These are phyloP conservation scores for Alternaria longipes DNA, from an alignment of 2,329 filamentous ascomycete genomes.

Conservation along the genomic window DNA sequence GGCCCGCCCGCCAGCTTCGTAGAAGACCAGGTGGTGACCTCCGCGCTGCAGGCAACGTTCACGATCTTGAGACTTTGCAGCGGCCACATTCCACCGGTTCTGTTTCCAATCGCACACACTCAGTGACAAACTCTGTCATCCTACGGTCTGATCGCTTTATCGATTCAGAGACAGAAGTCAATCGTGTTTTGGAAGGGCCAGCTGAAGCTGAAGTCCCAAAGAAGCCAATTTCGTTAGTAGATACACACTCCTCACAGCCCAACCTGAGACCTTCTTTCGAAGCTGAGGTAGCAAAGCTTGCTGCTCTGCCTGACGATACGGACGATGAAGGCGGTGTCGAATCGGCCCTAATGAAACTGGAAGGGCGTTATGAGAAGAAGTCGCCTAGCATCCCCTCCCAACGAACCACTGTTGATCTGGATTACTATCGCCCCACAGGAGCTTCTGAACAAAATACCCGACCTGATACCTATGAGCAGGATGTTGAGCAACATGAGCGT, in stretches of 20 bases:
- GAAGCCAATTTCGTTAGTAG: slow-evolving; percentile 54
- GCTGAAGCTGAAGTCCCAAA: slow-evolving; percentile 25
- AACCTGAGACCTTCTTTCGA: slow-evolving; percentile 78
- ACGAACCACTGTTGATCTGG: slow-evolving; percentile 29
- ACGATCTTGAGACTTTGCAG: slow-evolving; percentile 54
- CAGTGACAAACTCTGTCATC: slow-evolving; percentile 51
- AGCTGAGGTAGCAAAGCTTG: slow-evolving; percentile 84
- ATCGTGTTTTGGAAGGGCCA: slow-evolving; percentile 17
- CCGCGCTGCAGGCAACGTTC: slow-evolving; percentile 56
- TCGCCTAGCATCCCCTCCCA: slow-evolving; percentile 39
- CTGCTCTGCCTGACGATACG: slow-evolving; percentile 86
- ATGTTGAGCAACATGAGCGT: slow-evolving; percentile 31
- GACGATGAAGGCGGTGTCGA: slow-evolving; percentile 83
- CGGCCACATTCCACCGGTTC: slow-evolving; percentile 60
- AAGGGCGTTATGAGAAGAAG: slow-evolving; percentile 78
- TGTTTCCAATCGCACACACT: slow-evolving; percentile 56
- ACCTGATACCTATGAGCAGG: slow-evolving; percentile 30
- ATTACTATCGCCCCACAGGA: slow-evolving; percentile 35
- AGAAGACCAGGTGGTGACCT: slow-evolving; percentile 60
- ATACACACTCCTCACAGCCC: slow-evolving; percentile 65
- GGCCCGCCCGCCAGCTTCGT: slow-evolving; percentile 53
- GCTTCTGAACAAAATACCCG: slow-evolving; percentile 26
- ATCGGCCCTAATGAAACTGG: slow-evolving; percentile 88
- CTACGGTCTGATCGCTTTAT: slow-evolving; percentile 44
- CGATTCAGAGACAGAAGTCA: slow-evolving; percentile 24